phyloP scores from a whole-genome alignment of 129 eudicot species.

The Kitagawia praeruptora region DNA sequence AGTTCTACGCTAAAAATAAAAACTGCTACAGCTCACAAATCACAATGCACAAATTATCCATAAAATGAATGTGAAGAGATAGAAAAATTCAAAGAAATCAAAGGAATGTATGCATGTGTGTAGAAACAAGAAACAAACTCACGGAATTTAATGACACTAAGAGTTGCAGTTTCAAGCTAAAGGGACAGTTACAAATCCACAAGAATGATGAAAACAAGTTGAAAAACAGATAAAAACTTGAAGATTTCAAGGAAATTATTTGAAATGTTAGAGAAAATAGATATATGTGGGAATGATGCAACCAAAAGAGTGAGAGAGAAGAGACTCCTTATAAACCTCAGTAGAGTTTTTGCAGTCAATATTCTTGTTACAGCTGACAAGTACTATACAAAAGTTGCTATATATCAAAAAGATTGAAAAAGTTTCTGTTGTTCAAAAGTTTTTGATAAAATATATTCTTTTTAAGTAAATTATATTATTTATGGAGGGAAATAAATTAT shows the following conservation, averaged over 20 bases:
- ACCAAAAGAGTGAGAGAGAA: background rate
- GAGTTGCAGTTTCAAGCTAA: constrained; percentile 1
- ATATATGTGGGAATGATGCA: background rate
- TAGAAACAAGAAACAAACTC: background rate
- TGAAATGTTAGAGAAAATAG: background rate
- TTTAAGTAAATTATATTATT: background rate
- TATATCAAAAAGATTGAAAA: background rate
- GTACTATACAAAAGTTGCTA: constrained; percentile 1
- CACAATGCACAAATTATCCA: background rate
- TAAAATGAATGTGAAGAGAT: background rate
- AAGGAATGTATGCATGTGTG: background rate
- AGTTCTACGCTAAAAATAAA: background rate
- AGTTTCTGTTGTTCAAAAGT: background rate
- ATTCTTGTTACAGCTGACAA: constrained; percentile 11
- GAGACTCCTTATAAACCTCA: background rate
- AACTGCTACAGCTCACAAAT: background rate
- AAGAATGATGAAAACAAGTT: background rate
- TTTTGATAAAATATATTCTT: background rate
- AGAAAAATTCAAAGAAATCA: background rate
- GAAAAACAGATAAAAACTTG: background rate
- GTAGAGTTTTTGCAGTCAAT: constrained; percentile 6
- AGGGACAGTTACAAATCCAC: background rate
- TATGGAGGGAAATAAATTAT: background rate
- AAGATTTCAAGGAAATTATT: background rate
- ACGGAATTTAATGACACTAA: background rate